Evolutionary conservation across 164 flowering plant species (phyloP).

Genomic region (Umbilicus rupestris): DNA sequence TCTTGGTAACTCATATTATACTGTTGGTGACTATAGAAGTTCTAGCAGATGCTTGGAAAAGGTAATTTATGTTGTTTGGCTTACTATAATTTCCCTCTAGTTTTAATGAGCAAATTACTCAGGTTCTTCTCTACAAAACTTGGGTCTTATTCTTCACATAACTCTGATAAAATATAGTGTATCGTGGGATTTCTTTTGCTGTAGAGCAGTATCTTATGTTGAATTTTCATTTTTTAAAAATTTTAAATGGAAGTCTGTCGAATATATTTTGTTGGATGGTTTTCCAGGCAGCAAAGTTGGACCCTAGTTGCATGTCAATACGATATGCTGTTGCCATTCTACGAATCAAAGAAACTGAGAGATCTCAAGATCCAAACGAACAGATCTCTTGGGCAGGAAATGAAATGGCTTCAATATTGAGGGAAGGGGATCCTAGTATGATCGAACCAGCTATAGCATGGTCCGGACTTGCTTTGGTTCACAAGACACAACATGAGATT

Average conservation of each 20-base stretch:
- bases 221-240: no score
- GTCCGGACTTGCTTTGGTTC: constrained; percentile 91
- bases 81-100: background rate
- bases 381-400: constrained; percentile 90
- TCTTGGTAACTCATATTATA: constrained; percentile 68
- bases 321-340: constrained; percentile 82
- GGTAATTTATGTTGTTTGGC: constrained; percentile 29
- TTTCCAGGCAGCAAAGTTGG: constrained; percentile 72
- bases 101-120: background rate
- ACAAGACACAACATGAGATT: constrained; percentile 84
- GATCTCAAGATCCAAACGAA: constrained; percentile 72
- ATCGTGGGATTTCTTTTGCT: no score
- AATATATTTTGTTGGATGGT: background rate
- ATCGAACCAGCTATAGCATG: constrained; percentile 69
- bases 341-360: constrained; percentile 82
- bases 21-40: constrained; percentile 67
- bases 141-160: background rate
- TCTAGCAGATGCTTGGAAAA: constrained; percentile 83
- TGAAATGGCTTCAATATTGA: constrained; percentile 91
- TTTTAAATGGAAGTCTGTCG: background rate
- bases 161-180: background rate
- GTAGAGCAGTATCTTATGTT: no score
- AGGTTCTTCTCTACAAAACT: background rate
- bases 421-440: constrained; percentile 64
- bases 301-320: constrained; percentile 74